Evolutionary conservation across 257 asterid genomes (phyloP).

Genomic region (Coffea canephora): DNA sequence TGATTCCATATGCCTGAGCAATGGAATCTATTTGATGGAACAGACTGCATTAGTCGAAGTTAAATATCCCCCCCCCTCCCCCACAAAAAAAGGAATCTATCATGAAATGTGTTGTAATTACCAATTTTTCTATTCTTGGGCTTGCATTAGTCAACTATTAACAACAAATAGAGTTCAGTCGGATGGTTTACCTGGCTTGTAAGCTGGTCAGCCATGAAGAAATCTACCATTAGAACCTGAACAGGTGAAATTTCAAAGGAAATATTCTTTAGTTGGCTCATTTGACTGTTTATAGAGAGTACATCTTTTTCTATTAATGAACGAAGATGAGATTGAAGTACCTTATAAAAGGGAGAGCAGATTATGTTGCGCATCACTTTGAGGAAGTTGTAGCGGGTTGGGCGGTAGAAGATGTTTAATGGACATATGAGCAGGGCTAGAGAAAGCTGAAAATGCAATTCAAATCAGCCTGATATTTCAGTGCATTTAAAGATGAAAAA

Average conservation of each 20-base stretch:
- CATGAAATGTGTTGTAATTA: neutral
- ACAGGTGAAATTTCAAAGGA: conserved; percentile 3
- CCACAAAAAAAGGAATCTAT: neutral
- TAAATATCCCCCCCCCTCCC: neutral
- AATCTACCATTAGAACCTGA: conserved; percentile 85
- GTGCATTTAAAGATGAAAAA: neutral
- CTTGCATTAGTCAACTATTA: neutral
- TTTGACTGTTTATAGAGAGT: neutral
- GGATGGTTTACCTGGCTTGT: conserved; percentile 78
- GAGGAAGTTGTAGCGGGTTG: conserved; percentile 74
- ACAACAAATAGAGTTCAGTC: neutral
- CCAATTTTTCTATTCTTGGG: neutral
- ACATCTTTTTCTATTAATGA: neutral
- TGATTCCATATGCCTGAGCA: conserved; percentile 90
- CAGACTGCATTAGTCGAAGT: neutral
- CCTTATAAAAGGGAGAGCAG: conserved; percentile 95
- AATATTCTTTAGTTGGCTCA: neutral
- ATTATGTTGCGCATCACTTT: conserved; percentile 73
- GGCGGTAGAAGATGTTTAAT: conserved; percentile 67
- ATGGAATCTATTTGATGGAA: conserved; percentile 51
- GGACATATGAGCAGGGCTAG: conserved; percentile 63
- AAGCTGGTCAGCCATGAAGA: conserved; percentile 98
- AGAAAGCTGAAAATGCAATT: conserved; percentile 39
- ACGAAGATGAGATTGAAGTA: conserved; percentile 8
- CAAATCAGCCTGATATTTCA: neutral